Base-by-base conservation (phyloP, 2,329 filamentous ascomycete genomes). In the Dactylellina parvicollis region DNA sequence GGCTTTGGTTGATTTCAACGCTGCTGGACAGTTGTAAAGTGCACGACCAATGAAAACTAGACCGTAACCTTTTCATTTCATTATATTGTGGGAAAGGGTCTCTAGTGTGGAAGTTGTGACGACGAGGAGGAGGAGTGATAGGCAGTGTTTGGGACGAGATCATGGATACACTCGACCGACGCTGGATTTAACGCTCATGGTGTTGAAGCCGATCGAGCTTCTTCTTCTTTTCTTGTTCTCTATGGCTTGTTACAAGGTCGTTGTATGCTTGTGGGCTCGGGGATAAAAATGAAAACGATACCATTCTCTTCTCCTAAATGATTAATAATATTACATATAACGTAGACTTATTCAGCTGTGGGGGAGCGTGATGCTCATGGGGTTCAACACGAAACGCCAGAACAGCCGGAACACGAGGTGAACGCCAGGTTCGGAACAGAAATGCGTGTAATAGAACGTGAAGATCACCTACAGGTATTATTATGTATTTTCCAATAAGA, bases 1-100 rank as follows among this genome's bases (percentile, higher is more conserved):
- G 81, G 94, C 91, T 73, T 89, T 99, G 76, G 85, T 89, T 79
- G 94, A 98, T 86, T 99, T 99, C 87, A 93, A 95, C 85, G 87
- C 91, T 79, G 86, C 90, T 79, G 86, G 86, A 80, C 86, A 92
- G 83, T 83, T 94, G 82, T 96, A 91, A 87, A 80, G 36, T 3
- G 24, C 34, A 38, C 16, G 34, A 5, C 12, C 9, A 44, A 20
- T 18, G 16, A 22, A 20, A 22, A n/a, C n/a, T n/a, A n/a, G n/a
- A n/a, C n/a, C n/a, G n/a, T n/a, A n/a, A n/a, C n/a, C n/a, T n/a
- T n/a, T n/a, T n/a, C n/a, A n/a, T n/a, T n/a, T n/a, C n/a, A n/a
- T n/a, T n/a, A n/a, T n/a, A n/a, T n/a, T n/a, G n/a, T n/a, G n/a
- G n/a, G n/a, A n/a, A n/a, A n/a, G n/a, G n/a, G n/a, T n/a, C n/a